These are phyloP conservation scores for Fusarium setosum DNA, from an alignment of 2,329 filamentous ascomycete genomes.

Conservation along the genomic window DNA sequence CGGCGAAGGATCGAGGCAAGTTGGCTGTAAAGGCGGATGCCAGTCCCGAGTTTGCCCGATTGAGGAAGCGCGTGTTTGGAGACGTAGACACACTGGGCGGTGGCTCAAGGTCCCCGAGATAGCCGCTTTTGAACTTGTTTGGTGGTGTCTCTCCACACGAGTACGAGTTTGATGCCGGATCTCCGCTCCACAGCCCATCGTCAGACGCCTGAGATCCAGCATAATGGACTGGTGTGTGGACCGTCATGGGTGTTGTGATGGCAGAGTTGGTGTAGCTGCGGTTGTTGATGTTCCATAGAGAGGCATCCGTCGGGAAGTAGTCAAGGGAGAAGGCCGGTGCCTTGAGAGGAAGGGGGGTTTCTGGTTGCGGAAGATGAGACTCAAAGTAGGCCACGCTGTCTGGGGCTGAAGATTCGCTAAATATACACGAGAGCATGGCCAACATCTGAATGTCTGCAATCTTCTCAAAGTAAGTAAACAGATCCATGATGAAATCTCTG, in stretches of 20 bases:
- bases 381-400: constrained; percentile 69
- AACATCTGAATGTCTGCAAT: constrained; percentile 76
- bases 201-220: constrained; percentile 69
- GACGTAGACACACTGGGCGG: constrained; percentile 69
- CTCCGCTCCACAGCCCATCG: constrained; percentile 62
- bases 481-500: constrained; percentile 67
- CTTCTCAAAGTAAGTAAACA: constrained; percentile 73
- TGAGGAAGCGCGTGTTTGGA: constrained; percentile 64
- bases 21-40: constrained; percentile 67
- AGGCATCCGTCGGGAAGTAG: constrained; percentile 71
- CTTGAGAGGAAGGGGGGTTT: constrained; percentile 73
- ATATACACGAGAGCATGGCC: constrained; percentile 77
- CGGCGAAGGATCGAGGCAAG: constrained; percentile 60
- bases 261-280: constrained; percentile 66
- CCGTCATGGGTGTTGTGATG: constrained; percentile 67
- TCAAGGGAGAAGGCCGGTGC: constrained; percentile 74
- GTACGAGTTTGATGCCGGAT: constrained; percentile 67
- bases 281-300: constrained; percentile 63
- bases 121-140: constrained; percentile 57
- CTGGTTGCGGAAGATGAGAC: constrained; percentile 65
- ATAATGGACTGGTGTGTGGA: constrained; percentile 65
- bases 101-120: constrained; percentile 57
- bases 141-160: constrained; percentile 73
- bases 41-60: constrained; percentile 66
- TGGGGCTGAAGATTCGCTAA: constrained; percentile 69